phyloP scores from a whole-genome alignment of 2,329 filamentous ascomycete genomes.

The Nectriaceae sp. region DNA sequence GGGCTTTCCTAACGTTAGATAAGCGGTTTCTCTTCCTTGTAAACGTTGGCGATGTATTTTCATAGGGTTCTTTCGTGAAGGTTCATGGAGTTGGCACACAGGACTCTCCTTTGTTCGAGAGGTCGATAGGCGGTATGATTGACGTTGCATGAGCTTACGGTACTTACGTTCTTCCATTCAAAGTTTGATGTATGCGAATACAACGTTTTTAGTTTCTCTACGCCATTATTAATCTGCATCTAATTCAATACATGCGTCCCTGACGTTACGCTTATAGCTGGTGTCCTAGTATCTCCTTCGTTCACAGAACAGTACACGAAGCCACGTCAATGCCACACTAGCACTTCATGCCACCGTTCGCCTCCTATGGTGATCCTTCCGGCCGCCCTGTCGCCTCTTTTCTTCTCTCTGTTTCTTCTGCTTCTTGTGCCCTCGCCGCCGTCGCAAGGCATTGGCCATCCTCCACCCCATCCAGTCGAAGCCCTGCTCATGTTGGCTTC shows the following conservation, averaged over 20 bases:
- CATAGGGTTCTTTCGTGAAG: slow-evolving; percentile 1
- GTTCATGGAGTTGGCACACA: slow-evolving; percentile 1
- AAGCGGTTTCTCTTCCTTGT: slow-evolving; percentile 13
- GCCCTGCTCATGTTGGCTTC: not conserved
- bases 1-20: too few species aligned
- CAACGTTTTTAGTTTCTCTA: too few species aligned
- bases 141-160: not conserved
- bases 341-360: not conserved
- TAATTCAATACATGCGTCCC: too few species aligned
- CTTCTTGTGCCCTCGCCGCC: not conserved
- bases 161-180: not conserved
- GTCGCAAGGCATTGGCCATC: not conserved
- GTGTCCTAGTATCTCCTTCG: not conserved
- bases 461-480: not conserved
- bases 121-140: not conserved
- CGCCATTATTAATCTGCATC: too few species aligned
- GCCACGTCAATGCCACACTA: too few species aligned
- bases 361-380: not conserved
- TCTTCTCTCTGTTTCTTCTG: not conserved
- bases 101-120: not conserved
- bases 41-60: slow-evolving; percentile 13
- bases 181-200: too few species aligned
- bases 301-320: not conserved
- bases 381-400: not conserved
- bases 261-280: too few species aligned